phyloP scores from a whole-genome alignment of 495 filamentous ascomycete genomes.

The Hyaloscypha hepaticicola region DNA sequence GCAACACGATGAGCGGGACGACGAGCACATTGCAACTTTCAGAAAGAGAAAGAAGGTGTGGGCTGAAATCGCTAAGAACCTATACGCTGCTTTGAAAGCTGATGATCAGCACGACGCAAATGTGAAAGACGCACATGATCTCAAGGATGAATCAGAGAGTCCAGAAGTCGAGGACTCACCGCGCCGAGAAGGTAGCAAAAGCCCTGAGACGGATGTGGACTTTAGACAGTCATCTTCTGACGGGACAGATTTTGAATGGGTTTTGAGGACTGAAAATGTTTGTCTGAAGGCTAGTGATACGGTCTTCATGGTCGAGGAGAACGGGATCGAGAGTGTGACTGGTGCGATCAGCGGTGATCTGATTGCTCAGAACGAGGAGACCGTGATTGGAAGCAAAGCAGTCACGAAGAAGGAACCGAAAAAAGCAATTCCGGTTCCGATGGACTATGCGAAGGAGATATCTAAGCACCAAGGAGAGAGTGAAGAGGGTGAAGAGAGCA shows the following conservation, averaged over 20 bases:
- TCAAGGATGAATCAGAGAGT: neutral
- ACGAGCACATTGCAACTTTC: no score
- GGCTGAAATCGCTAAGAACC: neutral
- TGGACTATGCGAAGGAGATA: no score
- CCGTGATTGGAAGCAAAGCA: neutral
- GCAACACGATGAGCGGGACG: no score
- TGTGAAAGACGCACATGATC: neutral
- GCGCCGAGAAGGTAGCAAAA: neutral
- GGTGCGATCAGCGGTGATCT: neutral
- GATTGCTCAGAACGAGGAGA: neutral
- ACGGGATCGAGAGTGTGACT: neutral
- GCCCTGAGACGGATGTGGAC: neutral
- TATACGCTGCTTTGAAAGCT: neutral
- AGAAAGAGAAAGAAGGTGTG: neutral
- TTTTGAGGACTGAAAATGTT: neutral
- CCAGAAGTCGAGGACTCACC: neutral
- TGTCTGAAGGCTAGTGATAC: neutral
- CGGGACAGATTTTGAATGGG: neutral
- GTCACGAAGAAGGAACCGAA: no score
- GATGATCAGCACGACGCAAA: neutral
- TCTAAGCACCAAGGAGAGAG: neutral
- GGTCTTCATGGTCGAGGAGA: neutral
- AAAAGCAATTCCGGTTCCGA: no score
- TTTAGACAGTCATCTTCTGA: neutral
- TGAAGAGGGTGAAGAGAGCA: neutral